phyloP scores from a whole-genome alignment of 1,284 basidiomycete species.

The Heterobasidion parviporum region DNA sequence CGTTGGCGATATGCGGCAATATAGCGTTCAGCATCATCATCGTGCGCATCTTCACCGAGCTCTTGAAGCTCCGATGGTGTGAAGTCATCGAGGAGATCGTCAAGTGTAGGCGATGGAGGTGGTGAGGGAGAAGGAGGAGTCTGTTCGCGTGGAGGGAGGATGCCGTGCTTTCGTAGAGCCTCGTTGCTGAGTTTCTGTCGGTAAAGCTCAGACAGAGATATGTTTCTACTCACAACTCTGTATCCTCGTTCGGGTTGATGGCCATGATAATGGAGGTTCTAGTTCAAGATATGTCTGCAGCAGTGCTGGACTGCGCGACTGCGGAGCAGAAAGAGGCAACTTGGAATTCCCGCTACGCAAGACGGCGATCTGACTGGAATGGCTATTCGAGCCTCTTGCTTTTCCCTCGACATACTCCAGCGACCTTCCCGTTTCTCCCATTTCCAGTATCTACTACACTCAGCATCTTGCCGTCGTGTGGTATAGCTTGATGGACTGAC shows the following conservation, averaged over 20 bases:
- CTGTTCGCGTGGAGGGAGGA: slow-evolving; percentile 69
- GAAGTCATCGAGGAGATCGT: slow-evolving; percentile 60
- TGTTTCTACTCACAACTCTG: slow-evolving; percentile 73
- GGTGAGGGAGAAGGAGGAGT: slow-evolving; percentile 70
- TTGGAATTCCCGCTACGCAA: not conserved
- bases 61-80: slow-evolving; percentile 61
- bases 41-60: slow-evolving; percentile 55
- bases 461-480: not conserved
- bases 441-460: not conserved
- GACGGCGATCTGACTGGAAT: not conserved
- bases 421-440: not conserved
- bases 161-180: slow-evolving; percentile 85
- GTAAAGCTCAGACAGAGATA: slow-evolving; percentile 2
- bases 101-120: slow-evolving; percentile 57
- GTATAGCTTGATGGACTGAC: too few relatives aligned
- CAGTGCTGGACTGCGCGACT: not conserved
- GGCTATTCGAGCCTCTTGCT: not conserved
- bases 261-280: slow-evolving; percentile 32
- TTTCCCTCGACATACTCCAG: too few relatives aligned
- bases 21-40: slow-evolving; percentile 75
- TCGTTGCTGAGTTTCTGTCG: slow-evolving; percentile 61
- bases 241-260: slow-evolving; percentile 80
- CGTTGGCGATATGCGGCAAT: slow-evolving; percentile 65
- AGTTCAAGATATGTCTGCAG: not conserved
- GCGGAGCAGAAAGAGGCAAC: not conserved